These are phyloP conservation scores for Claviceps quebecensis DNA, from an alignment of 2,329 filamentous ascomycete species.

Conservation along the genomic window DNA sequence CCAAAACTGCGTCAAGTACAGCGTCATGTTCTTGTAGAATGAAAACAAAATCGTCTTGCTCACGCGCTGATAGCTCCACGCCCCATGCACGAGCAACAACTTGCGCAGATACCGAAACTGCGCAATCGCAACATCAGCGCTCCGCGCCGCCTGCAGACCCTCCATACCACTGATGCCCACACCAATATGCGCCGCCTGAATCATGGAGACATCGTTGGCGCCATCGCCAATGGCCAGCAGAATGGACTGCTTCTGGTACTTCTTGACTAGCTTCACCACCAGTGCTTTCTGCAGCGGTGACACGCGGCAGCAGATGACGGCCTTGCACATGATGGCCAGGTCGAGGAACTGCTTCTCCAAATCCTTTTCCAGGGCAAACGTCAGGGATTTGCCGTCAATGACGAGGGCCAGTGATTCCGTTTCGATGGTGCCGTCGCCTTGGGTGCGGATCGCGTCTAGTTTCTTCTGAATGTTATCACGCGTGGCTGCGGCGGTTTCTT, in stretches of 20 bases:
- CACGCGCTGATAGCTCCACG: constrained; percentile 95
- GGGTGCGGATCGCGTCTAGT: constrained; percentile 73
- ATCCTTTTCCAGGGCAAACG: constrained; percentile 83
- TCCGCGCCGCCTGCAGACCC: constrained; percentile 89
- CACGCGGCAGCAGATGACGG: constrained; percentile 96
- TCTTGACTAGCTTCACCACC: constrained; percentile 96
- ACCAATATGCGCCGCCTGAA: constrained; percentile 94
- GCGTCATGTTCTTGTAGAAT: constrained; percentile 97
- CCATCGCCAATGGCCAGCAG: constrained; percentile 93
- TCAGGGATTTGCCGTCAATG: constrained; percentile 93
- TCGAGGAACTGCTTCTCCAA: constrained; percentile 89
- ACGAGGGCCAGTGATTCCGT: constrained; percentile 79
- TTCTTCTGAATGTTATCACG: constrained; percentile 88
- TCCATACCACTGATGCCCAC: constrained; percentile 95
- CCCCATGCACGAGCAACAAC: constrained; percentile 82
- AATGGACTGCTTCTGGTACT: constrained; percentile 74
- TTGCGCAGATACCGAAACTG: constrained; percentile 95
- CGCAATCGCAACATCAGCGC: constrained; percentile 87
- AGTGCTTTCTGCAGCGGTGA: constrained; percentile 94
- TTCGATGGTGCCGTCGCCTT: constrained; percentile 62
- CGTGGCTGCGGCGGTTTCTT: constrained; percentile 66
- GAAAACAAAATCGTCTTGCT: constrained; percentile 96
- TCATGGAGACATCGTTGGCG: constrained; percentile 99
- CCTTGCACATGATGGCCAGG: constrained; percentile 89
- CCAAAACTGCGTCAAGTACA: constrained; percentile 99